Base-by-base conservation (phyloP, 2,329 filamentous ascomycete genomes). In the Plectosphaerella sp. region DNA sequence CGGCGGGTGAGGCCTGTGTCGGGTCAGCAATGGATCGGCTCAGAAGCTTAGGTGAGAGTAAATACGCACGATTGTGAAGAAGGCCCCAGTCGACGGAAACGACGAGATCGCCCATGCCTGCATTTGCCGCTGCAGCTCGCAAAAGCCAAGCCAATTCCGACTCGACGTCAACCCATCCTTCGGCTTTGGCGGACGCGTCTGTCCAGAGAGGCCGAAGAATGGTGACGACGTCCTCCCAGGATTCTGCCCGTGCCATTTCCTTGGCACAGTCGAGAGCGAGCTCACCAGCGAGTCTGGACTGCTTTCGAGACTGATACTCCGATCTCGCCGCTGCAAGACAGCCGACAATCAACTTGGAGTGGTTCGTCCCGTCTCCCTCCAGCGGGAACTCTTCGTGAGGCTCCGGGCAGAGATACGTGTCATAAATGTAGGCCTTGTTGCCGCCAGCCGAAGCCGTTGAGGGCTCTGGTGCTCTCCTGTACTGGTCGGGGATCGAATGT, bases 81-180 rank as follows among this genome's bases (percentile, higher is more conserved):
- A 88, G 69, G 61, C 87, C 84, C 80, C 85, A 86, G 60, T 86
- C 83, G 48, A 85, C 78, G 25, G 82, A 74, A 36, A 87, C 67
- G 9, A 87, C 73, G 28, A 85, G 68, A 49, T 80, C 77, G 9
- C 75, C 76, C 49, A 80, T 76, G 8, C 76, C 76, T 46, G 72
- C 69, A 54, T 77, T 69, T 3, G 69, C 71, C 5, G 83, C 83
- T 11, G 80, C 83, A 53, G 74, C 72, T 56, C 84, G 74, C 52
- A 87, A 65, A n/a, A 75, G 70, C 81, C 83, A 86, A 47, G 78
- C 75, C 37, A 87, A 67, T 37, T 85, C 80, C 61, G 87, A 82
- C 5, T 76, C 72, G 28, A 84, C 73, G 54, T 78, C 72, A 54
- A 77, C 70, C 84, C 85, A 88, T 3, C 78, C 78, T 52, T 86